Evolutionary conservation across 2,329 filamentous ascomycete genomes (phyloP).

Genomic region (Aureobasidium vineae): DNA sequence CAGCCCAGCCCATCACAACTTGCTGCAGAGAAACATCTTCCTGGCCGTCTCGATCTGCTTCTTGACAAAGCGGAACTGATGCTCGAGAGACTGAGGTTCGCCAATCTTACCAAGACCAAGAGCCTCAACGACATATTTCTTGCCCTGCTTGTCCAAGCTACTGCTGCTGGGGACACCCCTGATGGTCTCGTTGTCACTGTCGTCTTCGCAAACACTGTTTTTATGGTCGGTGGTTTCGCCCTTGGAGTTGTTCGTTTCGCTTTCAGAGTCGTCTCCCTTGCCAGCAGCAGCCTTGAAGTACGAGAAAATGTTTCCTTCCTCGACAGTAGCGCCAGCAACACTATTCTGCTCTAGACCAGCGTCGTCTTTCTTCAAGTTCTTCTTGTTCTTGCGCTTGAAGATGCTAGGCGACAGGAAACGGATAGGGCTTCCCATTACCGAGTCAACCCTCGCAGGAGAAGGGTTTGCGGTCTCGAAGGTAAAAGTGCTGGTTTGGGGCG

Average conservation of each 20-base stretch:
- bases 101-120: not conserved
- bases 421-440: not conserved
- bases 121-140: not conserved
- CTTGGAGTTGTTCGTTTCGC: not conserved
- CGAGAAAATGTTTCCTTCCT: not conserved
- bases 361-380: not conserved
- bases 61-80: slow-evolving; percentile 7
- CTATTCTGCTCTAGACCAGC: not conserved
- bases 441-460: not conserved
- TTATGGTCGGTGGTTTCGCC: not conserved
- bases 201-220: not conserved
- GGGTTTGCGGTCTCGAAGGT: not conserved
- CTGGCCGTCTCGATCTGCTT: not conserved
- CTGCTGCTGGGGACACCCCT: not conserved
- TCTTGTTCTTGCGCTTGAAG: slow-evolving; percentile 15
- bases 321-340: not conserved
- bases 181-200: not conserved
- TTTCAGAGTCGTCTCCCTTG: not conserved
- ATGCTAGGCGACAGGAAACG: not conserved
- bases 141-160: not conserved
- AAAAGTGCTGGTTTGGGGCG: not conserved
- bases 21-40: not conserved
- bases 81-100: not conserved
- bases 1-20: not conserved
- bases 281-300: not conserved